phyloP scores from a whole-genome alignment of 2,329 filamentous ascomycete genomes.

The Emericellopsis atlantica region DNA sequence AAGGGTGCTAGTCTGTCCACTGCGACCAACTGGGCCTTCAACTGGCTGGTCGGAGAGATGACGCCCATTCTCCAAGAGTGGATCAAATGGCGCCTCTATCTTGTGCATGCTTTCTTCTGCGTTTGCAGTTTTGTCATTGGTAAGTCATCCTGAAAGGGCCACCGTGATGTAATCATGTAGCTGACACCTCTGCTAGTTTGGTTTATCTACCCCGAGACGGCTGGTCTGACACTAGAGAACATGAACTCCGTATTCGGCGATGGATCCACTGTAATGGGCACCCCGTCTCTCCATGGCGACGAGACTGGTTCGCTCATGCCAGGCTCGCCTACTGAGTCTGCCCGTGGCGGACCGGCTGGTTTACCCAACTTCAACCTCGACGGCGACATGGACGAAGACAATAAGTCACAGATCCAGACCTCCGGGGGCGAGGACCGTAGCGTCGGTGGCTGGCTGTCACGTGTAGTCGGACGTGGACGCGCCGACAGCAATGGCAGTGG shows the following conservation, averaged over 20 bases:
- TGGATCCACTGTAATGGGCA: conserved; percentile 67
- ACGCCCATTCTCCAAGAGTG: conserved; percentile 85
- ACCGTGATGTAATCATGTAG: neutral
- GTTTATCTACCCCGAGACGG: conserved; percentile 95
- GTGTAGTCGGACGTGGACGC: conserved; percentile 24
- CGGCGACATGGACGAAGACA: conserved; percentile 44
- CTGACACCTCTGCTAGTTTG: conserved; percentile 51
- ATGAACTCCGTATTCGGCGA: conserved; percentile 95
- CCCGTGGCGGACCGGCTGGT: conserved; percentile 50
- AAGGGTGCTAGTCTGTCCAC: conserved; percentile 96
- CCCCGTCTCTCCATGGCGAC: conserved; percentile 57
- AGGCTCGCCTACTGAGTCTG: conserved; percentile 62
- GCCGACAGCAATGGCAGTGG: conserved; percentile 23
- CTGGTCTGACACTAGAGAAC: conserved; percentile 87
- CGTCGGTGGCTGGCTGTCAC: conserved; percentile 36
- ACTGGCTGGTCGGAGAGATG: conserved; percentile 92
- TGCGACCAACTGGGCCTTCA: conserved; percentile 95
- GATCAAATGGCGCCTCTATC: conserved; percentile 88
- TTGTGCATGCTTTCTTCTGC: conserved; percentile 95
- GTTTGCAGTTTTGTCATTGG: conserved; percentile 90
- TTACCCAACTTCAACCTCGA: conserved; percentile 78
- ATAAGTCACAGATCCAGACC: conserved; percentile 25
- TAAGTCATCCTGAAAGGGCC: conserved; percentile 35
- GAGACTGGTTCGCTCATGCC: conserved; percentile 76
- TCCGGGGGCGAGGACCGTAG: conserved; percentile 23